A percentile compares a stretch with the other conserved stretches of the same genome.
Conservation (phyloP, 441 rosid species). For the Lepidium campestre region DNA sequence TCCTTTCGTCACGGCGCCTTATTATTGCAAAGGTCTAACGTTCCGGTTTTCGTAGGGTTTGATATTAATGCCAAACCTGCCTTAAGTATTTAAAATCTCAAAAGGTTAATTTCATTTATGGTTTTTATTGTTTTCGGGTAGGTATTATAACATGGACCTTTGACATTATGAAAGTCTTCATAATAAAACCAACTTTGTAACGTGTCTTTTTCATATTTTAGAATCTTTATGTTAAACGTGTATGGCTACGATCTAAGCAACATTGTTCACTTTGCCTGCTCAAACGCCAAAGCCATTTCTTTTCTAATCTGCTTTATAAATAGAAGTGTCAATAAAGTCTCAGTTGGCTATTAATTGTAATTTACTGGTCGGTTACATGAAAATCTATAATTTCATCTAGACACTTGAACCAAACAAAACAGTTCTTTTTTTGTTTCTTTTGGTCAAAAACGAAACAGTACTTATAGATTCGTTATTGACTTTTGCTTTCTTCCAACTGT, state of each 20-base stretch:
- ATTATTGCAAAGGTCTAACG: not conserved
- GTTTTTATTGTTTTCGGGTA: not conserved
- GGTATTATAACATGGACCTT: conserved; percentile 15
- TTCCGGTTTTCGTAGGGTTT: not conserved
- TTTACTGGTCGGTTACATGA: not conserved
- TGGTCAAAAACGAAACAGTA: not conserved
- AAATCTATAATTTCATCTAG: not conserved
- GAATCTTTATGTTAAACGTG: conserved; percentile 8
- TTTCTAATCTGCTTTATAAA: not conserved
- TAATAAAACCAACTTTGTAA: not conserved
- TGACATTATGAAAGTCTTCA: not conserved
- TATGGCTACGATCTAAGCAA: conserved; percentile 17
- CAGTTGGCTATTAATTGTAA: not conserved
- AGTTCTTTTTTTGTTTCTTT: too few species aligned
- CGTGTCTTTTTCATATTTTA: not conserved
- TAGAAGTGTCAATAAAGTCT: not conserved
- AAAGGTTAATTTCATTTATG: not conserved
- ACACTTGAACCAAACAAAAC: too few species aligned
- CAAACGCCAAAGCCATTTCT: not conserved
- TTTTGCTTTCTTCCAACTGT: not conserved
- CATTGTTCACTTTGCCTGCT: conserved; percentile 1
- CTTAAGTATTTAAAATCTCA: not conserved
- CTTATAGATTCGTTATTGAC: not conserved
- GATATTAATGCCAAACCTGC: not conserved
- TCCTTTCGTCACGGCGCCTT: not conserved